A percentile compares a stretch with the other conserved stretches of the same genome.
Conservation (phyloP, 352 stramenopile species). For the Saprolegnia diclina region DNA sequence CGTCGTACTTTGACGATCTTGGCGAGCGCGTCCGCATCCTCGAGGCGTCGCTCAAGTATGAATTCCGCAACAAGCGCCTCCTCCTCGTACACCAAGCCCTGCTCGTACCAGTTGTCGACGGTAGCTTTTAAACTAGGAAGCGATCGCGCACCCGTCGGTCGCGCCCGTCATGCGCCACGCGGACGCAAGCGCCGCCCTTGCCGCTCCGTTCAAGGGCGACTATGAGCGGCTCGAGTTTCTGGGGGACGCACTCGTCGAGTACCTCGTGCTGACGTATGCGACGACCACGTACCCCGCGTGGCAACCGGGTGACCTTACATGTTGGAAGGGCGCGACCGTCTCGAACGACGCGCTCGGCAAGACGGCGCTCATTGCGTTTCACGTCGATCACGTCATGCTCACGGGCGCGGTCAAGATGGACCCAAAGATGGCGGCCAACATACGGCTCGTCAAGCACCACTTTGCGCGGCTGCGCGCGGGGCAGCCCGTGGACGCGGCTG, state of each 20-base stretch:
- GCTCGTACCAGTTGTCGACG: too few relatives aligned
- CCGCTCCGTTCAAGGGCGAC: slow-evolving; percentile 56
- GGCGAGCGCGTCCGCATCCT: slow-evolving; percentile 46
- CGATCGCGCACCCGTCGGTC: slow-evolving; percentile 70
- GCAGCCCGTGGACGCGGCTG: slow-evolving; percentile 49
- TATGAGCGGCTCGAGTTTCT: slow-evolving; percentile 88
- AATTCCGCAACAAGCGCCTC: slow-evolving; percentile 67
- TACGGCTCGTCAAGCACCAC: slow-evolving; percentile 47
- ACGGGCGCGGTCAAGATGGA: slow-evolving; percentile 62
- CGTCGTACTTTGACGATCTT: slow-evolving; percentile 43
- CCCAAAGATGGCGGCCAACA: slow-evolving; percentile 44
- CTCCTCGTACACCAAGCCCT: slow-evolving; percentile 46
- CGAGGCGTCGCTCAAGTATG: slow-evolving; percentile 77
- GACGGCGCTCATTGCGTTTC: slow-evolving; percentile 71
- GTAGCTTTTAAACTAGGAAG: too few relatives aligned
- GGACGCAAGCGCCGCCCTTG: slow-evolving; percentile 38
- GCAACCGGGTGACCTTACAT: slow-evolving; percentile 67
- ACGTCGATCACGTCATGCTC: slow-evolving; percentile 74
- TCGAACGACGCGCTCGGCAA: slow-evolving; percentile 82
- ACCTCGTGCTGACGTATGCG: slow-evolving; percentile 80
- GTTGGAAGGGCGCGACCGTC: slow-evolving; percentile 83
- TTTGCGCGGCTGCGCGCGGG: slow-evolving; percentile 41
- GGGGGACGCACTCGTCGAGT: slow-evolving; percentile 85
- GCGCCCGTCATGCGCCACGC: slow-evolving; percentile 50
- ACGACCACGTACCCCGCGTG: slow-evolving; percentile 63